Conservation (phyloP, 208 protist genomes). For the Trypanosoma mega region DNA sequence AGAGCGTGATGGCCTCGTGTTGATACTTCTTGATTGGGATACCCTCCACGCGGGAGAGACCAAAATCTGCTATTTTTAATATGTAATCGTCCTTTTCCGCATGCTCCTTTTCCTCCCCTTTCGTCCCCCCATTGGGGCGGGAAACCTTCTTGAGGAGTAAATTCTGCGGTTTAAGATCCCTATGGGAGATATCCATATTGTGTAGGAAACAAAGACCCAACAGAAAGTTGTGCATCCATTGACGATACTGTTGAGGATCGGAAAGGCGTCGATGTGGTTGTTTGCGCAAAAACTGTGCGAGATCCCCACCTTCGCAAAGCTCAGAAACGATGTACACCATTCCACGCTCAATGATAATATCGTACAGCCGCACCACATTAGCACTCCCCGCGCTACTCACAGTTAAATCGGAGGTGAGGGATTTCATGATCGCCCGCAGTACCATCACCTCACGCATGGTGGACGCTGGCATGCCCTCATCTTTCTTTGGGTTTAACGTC, state of each 20-base stretch:
- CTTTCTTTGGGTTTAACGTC: slow-evolving; percentile 61
- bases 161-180: slow-evolving; percentile 84
- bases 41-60: slow-evolving; percentile 75
- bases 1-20: slow-evolving; percentile 92
- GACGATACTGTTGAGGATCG: slow-evolving; percentile 43
- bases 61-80: slow-evolving; percentile 91
- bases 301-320: slow-evolving; percentile 94
- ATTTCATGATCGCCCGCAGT: slow-evolving; percentile 87
- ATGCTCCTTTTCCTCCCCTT: background rate
- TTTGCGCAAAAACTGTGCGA: slow-evolving; percentile 91
- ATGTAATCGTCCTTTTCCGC: slow-evolving; percentile 25
- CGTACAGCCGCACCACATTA: slow-evolving; percentile 66
- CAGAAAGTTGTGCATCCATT: slow-evolving; percentile 72
- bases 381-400: background rate
- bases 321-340: slow-evolving; percentile 96
- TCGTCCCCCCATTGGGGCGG: background rate
- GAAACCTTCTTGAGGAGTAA: slow-evolving; percentile 55
- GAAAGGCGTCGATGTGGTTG: slow-evolving; percentile 29
- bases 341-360: slow-evolving; percentile 92
- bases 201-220: slow-evolving; percentile 72
- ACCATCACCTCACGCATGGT: slow-evolving; percentile 89
- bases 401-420: slow-evolving; percentile 11
- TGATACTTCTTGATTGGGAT: slow-evolving; percentile 91
- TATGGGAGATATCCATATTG: slow-evolving; percentile 52
- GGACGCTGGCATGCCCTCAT: slow-evolving; percentile 86